Base-by-base conservation (phyloP, 371 early-diverging fungal genomes). In the Vairimorpha necatrix region DNA sequence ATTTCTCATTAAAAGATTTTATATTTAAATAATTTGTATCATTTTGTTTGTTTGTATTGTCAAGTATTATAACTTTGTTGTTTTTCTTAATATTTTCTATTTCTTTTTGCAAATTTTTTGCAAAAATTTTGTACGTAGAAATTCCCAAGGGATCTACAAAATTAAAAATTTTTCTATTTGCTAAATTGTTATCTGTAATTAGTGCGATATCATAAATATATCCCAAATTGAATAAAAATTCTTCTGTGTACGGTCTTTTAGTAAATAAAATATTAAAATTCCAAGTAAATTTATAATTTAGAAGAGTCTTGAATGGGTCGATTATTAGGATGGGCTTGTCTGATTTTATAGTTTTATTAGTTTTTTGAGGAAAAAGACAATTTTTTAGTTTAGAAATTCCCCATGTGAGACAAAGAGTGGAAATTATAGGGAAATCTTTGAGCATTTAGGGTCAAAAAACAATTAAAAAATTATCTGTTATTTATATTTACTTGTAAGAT, bases 191-290 rank as follows among this genome's bases (percentile, higher is more conserved):
- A 32, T 60, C 58, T 3, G 74, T 66, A n/a, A 67, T 66, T 39
- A 58, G 56, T 13, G 67, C 28, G 14, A 74, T 24, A 46, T 74
- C 74, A 56, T 74, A 74, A 20, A 74, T 28, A 34, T 66, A 61
- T 22, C 61, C 74, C 18, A 46, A 3, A 54, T 74, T 56, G 42
- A 74, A 74, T 38, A 74, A 54, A 74, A 74, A 74, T 38, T 60
- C 66, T 39, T 74, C 74, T 20, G 67, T 30, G 60, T 54, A 74
- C 46, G 47, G 24, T 18, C 67, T 32, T 34, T 53, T 67, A 42
- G 36, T 39, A 1, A 67, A 56, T 4, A 56, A 24, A 32, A 34
- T 66, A 39, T 67, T 48, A 24, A 74, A 26, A 2, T 50, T 67
- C 32, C 58, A 67, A 30, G 32, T 54, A 34, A 74, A 67, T 66